These are phyloP conservation scores for Solanum chacoense DNA, from an alignment of 305 asterid species.

Conservation along the genomic window DNA sequence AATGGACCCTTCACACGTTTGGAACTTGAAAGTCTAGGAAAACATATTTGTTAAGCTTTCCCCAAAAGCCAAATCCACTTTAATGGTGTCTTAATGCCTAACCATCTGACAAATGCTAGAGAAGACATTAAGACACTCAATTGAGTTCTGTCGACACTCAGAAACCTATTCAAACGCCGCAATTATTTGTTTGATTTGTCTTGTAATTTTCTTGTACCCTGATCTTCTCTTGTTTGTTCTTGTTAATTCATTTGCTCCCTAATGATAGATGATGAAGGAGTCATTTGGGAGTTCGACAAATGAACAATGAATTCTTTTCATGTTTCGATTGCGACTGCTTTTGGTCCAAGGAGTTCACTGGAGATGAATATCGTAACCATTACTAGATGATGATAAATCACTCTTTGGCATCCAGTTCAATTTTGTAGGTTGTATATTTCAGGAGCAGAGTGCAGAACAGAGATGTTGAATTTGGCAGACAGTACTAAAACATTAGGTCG, in stretches of 20 bases:
- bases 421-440: not conserved
- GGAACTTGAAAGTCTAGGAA: not conserved
- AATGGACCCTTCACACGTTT: not conserved
- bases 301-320: conserved; percentile 5
- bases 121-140: not conserved
- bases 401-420: not conserved
- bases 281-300: conserved; percentile 70
- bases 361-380: not conserved
- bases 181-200: not conserved
- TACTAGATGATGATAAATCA: not conserved
- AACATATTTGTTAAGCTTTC: not conserved
- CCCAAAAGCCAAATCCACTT: not conserved
- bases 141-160: not conserved
- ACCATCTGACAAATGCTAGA: not conserved
- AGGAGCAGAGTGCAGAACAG: not conserved
- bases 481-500: not conserved
- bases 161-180: not conserved
- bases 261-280: conserved; percentile 68
- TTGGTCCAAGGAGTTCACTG: not conserved
- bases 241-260: not conserved
- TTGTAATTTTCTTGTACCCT: not conserved
- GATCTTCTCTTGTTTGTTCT: not conserved
- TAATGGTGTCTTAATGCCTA: not conserved
- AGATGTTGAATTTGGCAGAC: not conserved
- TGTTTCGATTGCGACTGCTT: not conserved